Conservation (phyloP, 1,284 basidiomycete genomes). For the Puccinia triticina region DNA sequence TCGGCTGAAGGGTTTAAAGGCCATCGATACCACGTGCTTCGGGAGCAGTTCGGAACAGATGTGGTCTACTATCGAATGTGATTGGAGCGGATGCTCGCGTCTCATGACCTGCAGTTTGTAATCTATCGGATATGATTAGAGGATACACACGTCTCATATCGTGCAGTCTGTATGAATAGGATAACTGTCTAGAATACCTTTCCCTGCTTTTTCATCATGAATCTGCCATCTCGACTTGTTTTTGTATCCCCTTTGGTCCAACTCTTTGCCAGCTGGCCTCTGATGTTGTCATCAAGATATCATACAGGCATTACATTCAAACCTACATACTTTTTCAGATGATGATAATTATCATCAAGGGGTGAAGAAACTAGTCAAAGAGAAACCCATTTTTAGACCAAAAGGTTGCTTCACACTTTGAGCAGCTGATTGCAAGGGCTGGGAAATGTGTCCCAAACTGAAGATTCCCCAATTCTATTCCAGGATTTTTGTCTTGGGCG, state of each 20-base stretch:
- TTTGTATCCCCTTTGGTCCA: neutral
- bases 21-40: conserved; percentile 52
- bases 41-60: conserved; percentile 50
- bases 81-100: neutral
- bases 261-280: neutral
- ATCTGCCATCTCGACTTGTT: neutral
- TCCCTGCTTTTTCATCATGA: neutral
- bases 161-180: conserved; percentile 3
- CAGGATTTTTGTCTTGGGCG: no score
- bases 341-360: neutral
- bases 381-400: no score
- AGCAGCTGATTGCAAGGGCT: no score
- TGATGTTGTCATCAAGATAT: neutral
- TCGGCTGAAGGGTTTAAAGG: conserved; percentile 52
- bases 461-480: no score
- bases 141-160: neutral
- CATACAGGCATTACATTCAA: neutral
- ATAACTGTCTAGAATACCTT: neutral
- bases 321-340: neutral
- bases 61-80: conserved; percentile 51
- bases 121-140: conserved; percentile 44
- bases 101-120: conserved; percentile 5
- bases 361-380: neutral
- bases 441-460: no score
- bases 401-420: no score